A percentile compares a stretch with the other conserved stretches of the same genome.
These are phyloP conservation scores for Mortierella sp. DNA, from an alignment of 371 early-diverging fungal species.

Conservation along the genomic window DNA sequence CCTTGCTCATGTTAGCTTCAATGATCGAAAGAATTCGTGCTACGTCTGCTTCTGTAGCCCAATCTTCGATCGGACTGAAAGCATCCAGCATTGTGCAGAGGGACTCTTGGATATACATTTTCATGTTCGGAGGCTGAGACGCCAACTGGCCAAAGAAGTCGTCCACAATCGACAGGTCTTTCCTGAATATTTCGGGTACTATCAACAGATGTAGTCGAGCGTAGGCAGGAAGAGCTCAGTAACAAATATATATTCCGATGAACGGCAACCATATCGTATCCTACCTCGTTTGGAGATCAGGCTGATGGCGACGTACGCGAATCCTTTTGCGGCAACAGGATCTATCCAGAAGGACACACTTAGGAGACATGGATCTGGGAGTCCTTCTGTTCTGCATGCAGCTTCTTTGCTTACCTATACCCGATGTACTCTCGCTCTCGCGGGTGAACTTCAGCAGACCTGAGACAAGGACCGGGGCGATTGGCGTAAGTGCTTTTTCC, in stretches of 20 bases:
- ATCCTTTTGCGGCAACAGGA: slow-evolving; percentile 80
- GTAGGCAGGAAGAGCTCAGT: background rate
- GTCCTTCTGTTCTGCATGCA: background rate
- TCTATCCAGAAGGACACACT: slow-evolving; percentile 47
- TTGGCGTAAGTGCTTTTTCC: slow-evolving; percentile 65
- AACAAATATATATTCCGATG: background rate
- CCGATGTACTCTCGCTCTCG: slow-evolving; percentile 59
- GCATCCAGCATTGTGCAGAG: slow-evolving; percentile 84
- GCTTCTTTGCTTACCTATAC: slow-evolving; percentile 55
- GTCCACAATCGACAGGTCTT: slow-evolving; percentile 70
- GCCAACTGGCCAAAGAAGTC: slow-evolving; percentile 77
- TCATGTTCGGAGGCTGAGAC: slow-evolving; percentile 73
- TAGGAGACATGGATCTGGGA: too few species aligned
- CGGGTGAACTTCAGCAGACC: slow-evolving; percentile 79
- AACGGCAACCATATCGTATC: too few species aligned
- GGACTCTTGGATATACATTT: slow-evolving; percentile 84
- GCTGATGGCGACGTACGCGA: slow-evolving; percentile 87
- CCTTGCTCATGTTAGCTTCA: slow-evolving; percentile 73
- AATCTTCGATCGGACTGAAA: slow-evolving; percentile 61
- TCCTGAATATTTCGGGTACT: slow-evolving; percentile 75
- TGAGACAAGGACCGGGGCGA: slow-evolving; percentile 77
- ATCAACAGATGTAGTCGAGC: slow-evolving; percentile 14
- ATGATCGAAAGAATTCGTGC: slow-evolving; percentile 64
- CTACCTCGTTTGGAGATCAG: slow-evolving; percentile 79
- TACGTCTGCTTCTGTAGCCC: slow-evolving; percentile 55